Percentiles rank a stretch among this genome's conserved stretches.
phyloP scores from a whole-genome alignment of 148 eudicot species.

The Vaccinium corymbosum region DNA sequence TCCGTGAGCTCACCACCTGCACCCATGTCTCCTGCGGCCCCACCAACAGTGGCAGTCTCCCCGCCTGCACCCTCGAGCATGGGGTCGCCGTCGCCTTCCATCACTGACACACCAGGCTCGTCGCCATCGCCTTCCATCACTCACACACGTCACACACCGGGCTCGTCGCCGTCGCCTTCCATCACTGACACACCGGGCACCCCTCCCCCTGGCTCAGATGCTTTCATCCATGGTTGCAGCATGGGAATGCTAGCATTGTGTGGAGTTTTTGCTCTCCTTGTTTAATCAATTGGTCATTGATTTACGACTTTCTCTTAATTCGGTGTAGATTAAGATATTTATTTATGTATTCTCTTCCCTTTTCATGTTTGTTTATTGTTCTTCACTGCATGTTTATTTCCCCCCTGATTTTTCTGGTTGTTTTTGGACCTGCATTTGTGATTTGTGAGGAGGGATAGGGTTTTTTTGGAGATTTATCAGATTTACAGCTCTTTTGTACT shows the following conservation, averaged over 20 bases:
- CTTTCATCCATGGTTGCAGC: not conserved
- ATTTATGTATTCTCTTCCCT: constrained; percentile 15
- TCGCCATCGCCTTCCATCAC: not conserved
- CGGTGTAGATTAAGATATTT: constrained; percentile 21
- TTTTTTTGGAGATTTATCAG: constrained; percentile 11
- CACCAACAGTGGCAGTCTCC: not conserved
- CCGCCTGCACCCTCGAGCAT: not conserved
- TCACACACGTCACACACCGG: too few species aligned
- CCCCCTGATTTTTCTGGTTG: not conserved
- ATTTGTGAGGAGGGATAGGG: constrained; percentile 13
- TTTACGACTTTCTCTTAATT: not conserved
- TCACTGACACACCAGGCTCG: not conserved
- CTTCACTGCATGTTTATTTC: not conserved
- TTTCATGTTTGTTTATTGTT: not conserved
- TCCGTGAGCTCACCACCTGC: not conserved
- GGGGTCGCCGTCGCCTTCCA: not conserved
- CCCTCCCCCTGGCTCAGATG: constrained; percentile 1
- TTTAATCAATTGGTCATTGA: constrained; percentile 4
- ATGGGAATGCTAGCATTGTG: constrained; percentile 13
- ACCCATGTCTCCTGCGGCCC: not conserved
- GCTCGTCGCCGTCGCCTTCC: not conserved
- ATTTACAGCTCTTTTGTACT: constrained; percentile 12
- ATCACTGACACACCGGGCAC: not conserved
- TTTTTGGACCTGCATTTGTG: constrained; percentile 3
- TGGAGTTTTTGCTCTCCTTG: constrained; percentile 19